These are phyloP conservation scores for Flaveria brownii DNA, from an alignment of 129 eudicot genomes.

Conservation along the genomic window DNA sequence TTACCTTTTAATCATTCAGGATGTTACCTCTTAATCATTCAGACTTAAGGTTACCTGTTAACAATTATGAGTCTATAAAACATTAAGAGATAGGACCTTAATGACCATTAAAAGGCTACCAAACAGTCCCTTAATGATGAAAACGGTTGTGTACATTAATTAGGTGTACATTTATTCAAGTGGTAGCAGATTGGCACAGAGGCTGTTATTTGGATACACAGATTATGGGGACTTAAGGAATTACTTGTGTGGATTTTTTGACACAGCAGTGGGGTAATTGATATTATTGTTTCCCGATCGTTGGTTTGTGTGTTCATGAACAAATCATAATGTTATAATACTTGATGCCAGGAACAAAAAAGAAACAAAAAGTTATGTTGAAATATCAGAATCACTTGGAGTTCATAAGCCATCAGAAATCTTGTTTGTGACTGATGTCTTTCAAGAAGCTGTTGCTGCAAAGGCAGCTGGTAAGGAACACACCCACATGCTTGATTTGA, in stretches of 20 bases:
- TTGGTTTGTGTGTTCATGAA: slow-evolving; percentile 8
- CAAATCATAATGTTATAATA: neutral
- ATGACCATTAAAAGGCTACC: too few species aligned
- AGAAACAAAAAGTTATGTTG: slow-evolving; percentile 76
- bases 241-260: slow-evolving; percentile 76
- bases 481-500: neutral
- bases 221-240: slow-evolving; percentile 79
- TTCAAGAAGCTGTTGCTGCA: slow-evolving; percentile 93
- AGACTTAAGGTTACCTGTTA: too few species aligned
- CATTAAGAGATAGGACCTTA: too few species aligned
- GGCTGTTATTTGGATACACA: slow-evolving; percentile 85
- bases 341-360: slow-evolving; percentile 58
- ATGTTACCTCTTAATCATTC: too few species aligned
- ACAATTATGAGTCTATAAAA: too few species aligned
- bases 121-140: too few species aligned
- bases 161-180: slow-evolving; percentile 97
- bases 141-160: neutral
- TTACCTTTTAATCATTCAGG: too few species aligned
- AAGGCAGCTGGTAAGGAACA: slow-evolving; percentile 77
- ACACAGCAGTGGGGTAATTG: slow-evolving; percentile 85
- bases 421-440: slow-evolving; percentile 78
- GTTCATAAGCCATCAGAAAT: slow-evolving; percentile 80
- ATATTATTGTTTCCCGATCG: neutral
- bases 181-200: slow-evolving; percentile 97
- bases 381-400: slow-evolving; percentile 74